phyloP scores from a whole-genome alignment of 2,329 filamentous ascomycete species.

The Chaetomium sp. region DNA sequence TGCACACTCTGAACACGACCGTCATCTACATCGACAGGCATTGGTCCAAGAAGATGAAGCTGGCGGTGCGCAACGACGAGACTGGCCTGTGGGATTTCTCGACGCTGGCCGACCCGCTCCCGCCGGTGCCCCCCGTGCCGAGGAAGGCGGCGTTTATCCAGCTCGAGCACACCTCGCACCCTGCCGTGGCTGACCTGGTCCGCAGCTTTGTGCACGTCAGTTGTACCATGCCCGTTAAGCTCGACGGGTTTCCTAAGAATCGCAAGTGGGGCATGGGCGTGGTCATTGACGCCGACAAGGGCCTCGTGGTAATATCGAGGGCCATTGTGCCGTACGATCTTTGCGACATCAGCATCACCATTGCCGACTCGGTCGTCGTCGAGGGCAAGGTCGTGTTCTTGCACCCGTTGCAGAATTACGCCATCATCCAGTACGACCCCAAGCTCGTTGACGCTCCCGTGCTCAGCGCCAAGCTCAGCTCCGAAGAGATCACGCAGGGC shows the following conservation, averaged over 20 bases:
- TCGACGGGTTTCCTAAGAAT: constrained; percentile 95
- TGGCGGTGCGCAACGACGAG: constrained; percentile 82
- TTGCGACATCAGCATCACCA: constrained; percentile 92
- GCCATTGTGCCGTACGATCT: constrained; percentile 95
- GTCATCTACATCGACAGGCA: constrained; percentile 91
- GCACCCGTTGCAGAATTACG: constrained; percentile 95
- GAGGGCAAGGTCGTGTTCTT: constrained; percentile 92
- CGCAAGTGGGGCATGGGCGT: constrained; percentile 92
- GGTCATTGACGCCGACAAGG: constrained; percentile 95
- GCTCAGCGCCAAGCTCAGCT: constrained; percentile 77
- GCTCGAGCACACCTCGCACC: constrained; percentile 79
- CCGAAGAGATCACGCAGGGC: constrained; percentile 79
- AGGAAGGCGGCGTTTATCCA: constrained; percentile 86
- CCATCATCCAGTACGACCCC: constrained; percentile 90
- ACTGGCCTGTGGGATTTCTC: constrained; percentile 93
- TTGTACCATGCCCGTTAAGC: constrained; percentile 88
- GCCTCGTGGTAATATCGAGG: constrained; percentile 86
- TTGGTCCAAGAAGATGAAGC: constrained; percentile 91
- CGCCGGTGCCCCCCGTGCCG: constrained; percentile 63
- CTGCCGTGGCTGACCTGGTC: constrained; percentile 86
- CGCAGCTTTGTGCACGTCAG: constrained; percentile 91
- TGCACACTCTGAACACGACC: constrained; percentile 89
- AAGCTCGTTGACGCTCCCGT: constrained; percentile 90
- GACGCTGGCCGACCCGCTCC: constrained; percentile 74
- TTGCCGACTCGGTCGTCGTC: constrained; percentile 92